Conservation (phyloP, 1,139 yeast genomes). For the Arxiozyma slooffiae region DNA sequence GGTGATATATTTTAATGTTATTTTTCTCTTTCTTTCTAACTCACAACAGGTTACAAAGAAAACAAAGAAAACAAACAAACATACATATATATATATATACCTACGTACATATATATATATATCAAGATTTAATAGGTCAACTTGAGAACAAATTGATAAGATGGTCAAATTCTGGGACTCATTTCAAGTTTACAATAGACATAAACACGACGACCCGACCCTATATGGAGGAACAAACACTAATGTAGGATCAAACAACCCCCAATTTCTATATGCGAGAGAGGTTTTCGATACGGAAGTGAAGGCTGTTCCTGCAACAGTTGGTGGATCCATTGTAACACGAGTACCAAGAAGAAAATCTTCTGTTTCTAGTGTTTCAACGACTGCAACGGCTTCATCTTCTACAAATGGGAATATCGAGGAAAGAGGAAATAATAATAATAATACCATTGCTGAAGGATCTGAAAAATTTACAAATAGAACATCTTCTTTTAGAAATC, state of each 20-base stretch:
- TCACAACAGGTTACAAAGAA: too few relatives aligned
- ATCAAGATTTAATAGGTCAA: too few relatives aligned
- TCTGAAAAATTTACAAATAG: background rate
- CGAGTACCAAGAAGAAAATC: constrained; percentile 4
- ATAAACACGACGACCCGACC: constrained; percentile 24
- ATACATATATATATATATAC: too few relatives aligned
- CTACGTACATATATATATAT: too few relatives aligned
- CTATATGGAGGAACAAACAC: constrained; percentile 21
- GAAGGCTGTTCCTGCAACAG: constrained; percentile 4
- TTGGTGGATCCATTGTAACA: background rate
- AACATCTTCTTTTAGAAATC: background rate
- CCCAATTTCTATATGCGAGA: constrained; percentile 17
- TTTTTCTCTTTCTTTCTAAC: too few relatives aligned
- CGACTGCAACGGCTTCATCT: background rate
- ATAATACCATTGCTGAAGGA: background rate
- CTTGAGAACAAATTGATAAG: too few relatives aligned
- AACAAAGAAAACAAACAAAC: too few relatives aligned
- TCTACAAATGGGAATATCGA: background rate
- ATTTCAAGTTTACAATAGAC: constrained; percentile 26
- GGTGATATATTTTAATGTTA: too few relatives aligned
- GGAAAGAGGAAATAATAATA: background rate
- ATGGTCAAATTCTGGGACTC: constrained; percentile 27
- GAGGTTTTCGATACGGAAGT: constrained; percentile 19
- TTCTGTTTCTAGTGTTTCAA: background rate
- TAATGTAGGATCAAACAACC: constrained; percentile 19